Evolutionary conservation across 129 eudicot genomes (phyloP), one percentile per base, ranked within the genome.

Genomic region (Flaveria brownii): DNA sequence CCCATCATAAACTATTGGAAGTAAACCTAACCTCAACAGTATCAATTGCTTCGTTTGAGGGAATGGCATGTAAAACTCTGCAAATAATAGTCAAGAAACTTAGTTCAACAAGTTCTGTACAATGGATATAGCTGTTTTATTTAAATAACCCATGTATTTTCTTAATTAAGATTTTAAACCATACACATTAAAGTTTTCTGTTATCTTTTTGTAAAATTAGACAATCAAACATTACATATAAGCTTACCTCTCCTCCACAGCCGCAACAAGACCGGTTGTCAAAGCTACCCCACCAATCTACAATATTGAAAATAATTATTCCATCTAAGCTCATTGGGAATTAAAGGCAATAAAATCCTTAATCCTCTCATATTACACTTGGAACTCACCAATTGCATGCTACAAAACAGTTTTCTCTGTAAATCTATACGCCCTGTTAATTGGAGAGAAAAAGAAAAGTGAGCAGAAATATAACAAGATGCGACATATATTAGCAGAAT

Each of bases 31-130:
- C 97, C 97, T 91, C 99, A 68, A 94, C 99, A 2, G 93, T 89
- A 71, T 94, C 97, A 66, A 91, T 91, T 69, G 99, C 99, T 83
- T 91, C 99, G 66, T 89, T 86, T 47, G 96, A 85, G 82, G 97
- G 99, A 73, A 91, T 94, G n/a, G 96, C 93, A 70, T 91, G 93
- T 73, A 89, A 84, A 23, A 92, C 97, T 70, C 97, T 92, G 93
- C 78, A 82, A 74, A 50, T 55, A 12, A 22, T 9, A 78, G 69
- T 59, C 2, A n/a, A 45, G 43, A 26, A 47, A 66, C 17, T 17
- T 36, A n/a, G 41, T 17, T 68, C 23, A 33, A 9, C 15, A 36
- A 50, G 12, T 54, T n/a, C 33, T 30, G 22, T 7, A 30, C 33
- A 63, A 28, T 63, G 46, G 46, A 16, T 14, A 15, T 2, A 14